These are phyloP conservation scores for Aspergillus luchuensis DNA, from an alignment of 2,329 filamentous ascomycete genomes.

Conservation along the genomic window DNA sequence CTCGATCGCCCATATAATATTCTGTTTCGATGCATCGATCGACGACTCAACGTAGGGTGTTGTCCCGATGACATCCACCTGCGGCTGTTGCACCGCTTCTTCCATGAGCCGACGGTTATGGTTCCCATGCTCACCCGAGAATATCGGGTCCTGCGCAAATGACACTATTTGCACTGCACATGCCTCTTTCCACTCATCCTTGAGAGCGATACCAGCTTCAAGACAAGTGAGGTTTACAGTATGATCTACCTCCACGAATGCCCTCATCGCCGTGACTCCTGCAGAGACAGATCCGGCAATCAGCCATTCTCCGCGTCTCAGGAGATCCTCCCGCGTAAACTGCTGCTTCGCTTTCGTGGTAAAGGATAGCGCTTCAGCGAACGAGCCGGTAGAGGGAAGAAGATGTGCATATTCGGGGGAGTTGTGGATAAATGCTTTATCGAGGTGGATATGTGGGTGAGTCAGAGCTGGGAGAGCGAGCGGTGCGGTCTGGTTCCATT, in stretches of 20 bases:
- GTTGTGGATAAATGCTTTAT: constrained; percentile 51
- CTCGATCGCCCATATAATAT: constrained; percentile 65
- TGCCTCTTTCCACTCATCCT: constrained; percentile 54
- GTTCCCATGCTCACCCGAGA: constrained; percentile 56
- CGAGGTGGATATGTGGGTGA: constrained; percentile 73
- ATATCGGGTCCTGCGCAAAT: constrained; percentile 71
- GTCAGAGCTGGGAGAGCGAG: constrained; percentile 60
- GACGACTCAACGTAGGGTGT: constrained; percentile 70
- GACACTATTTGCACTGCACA: constrained; percentile 68
- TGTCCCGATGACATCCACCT: constrained; percentile 64
- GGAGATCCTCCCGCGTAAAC: constrained; percentile 65
- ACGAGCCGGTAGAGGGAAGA: constrained; percentile 60
- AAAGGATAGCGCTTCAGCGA: constrained; percentile 64
- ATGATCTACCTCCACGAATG: constrained; percentile 71
- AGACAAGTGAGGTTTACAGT: constrained; percentile 61
- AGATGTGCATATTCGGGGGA: constrained; percentile 57
- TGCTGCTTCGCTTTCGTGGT: constrained; percentile 63
- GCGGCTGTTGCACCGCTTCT: constrained; percentile 42
- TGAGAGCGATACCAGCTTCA: constrained; percentile 59
- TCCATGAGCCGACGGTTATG: constrained; percentile 56
- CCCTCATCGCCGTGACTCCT: constrained; percentile 69
- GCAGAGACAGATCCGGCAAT: constrained; percentile 65
- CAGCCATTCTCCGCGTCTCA: constrained; percentile 64
- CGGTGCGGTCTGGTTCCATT: constrained; percentile 20
- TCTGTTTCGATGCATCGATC: constrained; percentile 51